Evolutionary conservation across 2,329 filamentous ascomycete species (phyloP).

Genomic region (Colletotrichum sp.): DNA sequence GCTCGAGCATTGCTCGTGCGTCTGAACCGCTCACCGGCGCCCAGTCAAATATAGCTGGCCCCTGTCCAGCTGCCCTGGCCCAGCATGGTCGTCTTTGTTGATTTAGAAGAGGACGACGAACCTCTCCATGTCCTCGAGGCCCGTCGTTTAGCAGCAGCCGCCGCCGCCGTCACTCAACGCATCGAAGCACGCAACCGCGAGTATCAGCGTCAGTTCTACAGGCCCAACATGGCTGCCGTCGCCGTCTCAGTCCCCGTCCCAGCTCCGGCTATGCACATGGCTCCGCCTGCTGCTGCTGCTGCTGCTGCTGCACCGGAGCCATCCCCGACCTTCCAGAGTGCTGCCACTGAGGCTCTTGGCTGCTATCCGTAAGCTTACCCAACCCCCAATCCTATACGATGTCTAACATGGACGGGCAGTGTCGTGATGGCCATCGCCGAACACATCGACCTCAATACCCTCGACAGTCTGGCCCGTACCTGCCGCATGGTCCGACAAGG

Average conservation of each 20-base stretch:
- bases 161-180: conserved; percentile 9
- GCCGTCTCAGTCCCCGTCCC: neutral
- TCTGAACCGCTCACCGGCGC: neutral
- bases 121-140: conserved; percentile 14
- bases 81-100: conserved; percentile 27
- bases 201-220: neutral
- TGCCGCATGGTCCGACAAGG: conserved; percentile 81
- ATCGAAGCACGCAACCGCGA: conserved; percentile 2
- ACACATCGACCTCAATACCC: conserved; percentile 83
- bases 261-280: neutral
- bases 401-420: conserved; percentile 48
- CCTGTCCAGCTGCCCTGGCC: neutral
- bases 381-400: too few relatives aligned
- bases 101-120: conserved; percentile 25
- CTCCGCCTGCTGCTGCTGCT: neutral
- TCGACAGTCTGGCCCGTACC: conserved; percentile 82
- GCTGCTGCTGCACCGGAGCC: neutral
- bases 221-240: neutral
- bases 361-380: conserved; percentile 40
- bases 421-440: conserved; percentile 78
- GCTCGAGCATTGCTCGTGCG: neutral
- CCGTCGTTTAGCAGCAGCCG: conserved; percentile 10
- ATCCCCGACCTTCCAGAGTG: conserved; percentile 23
- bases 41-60: neutral
- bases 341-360: conserved; percentile 34